Conservation (phyloP, 208 protist genomes). For the Crithidia sp. region DNA sequence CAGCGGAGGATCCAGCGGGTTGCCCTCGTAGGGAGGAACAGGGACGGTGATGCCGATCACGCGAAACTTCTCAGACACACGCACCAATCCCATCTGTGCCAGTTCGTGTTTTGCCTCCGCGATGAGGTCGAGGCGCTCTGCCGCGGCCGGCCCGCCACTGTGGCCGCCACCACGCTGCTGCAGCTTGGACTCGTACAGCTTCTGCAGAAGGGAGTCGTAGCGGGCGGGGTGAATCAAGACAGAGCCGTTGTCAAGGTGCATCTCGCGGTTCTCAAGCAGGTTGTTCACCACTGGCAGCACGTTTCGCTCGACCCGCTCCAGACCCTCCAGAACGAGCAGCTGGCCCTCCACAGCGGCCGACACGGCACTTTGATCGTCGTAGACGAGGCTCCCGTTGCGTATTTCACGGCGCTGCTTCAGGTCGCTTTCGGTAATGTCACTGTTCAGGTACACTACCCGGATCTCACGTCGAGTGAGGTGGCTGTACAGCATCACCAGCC, state of each 20-base stretch:
- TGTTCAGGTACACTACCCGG: constrained; percentile 89
- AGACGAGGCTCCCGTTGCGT: constrained; percentile 84
- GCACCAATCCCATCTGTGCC: constrained; percentile 78
- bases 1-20: constrained; percentile 87
- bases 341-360: constrained; percentile 89
- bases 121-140: constrained; percentile 7
- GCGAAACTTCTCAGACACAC: constrained; percentile 91
- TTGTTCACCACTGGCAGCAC: constrained; percentile 95
- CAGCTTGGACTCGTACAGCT: constrained; percentile 39
- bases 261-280: constrained; percentile 96
- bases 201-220: constrained; percentile 85
- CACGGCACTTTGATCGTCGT: constrained; percentile 94
- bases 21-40: constrained; percentile 84
- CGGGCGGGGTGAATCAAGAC: constrained; percentile 90
- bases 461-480: constrained; percentile 78
- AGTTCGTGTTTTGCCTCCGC: constrained; percentile 62
- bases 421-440: constrained; percentile 96
- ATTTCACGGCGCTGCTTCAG: constrained; percentile 95
- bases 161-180: constrained; percentile 1
- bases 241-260: constrained; percentile 94
- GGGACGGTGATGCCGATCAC: constrained; percentile 95
- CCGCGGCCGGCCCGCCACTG: not conserved
- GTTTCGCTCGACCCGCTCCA: constrained; percentile 96
- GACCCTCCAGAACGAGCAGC: constrained; percentile 94
- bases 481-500: constrained; percentile 85